Base-by-base conservation (phyloP, 495 filamentous ascomycete genomes). In the Hypomontagnella submonticulosa region DNA sequence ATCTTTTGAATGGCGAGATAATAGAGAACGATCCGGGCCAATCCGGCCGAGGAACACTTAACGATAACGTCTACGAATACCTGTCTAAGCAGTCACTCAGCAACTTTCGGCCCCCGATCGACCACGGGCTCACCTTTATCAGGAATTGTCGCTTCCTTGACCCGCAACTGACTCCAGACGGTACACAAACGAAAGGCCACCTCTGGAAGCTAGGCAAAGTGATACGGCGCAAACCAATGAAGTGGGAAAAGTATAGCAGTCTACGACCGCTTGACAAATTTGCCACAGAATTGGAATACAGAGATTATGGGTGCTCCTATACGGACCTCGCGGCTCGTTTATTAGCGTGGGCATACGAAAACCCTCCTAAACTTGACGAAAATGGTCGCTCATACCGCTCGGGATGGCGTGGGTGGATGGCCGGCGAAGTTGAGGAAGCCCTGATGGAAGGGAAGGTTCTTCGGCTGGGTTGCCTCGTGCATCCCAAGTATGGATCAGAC, bases 1-100 rank as follows among this genome's bases (percentile, higher is more conserved):
- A 61, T 43, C 67, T 76, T 7, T 50, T 76, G 9, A 76, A 76
- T 36, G 72, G 74, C 51, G 74, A 76, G 66, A 69, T 76, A 36
- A 66, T 75, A 44, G 61, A 75, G 46, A 76, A 76, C 52, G 41
- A 68, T 18, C 68, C 49, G 12, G 23, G 54, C 5, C 37, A 30
- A 27, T 6, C 19, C 6, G n/a, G 7, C 19, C 57, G 16, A 33
- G 60, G 63, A n/a, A 54, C 59, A 12, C 60, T 66, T 36, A 58
- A 48, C 27, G 53, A 71, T 30, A 68, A 61, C 48, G 56, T 75
- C 47, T 61, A 69, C 16, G 51, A 71, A 33, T 76, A 67, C 37
- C 38, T 76, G 1, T 58, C 65, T 16, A 61, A 67, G 20, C 68
- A 67, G 33, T 63, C 66, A 0, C 68, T 76, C 19, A 38, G 33